Evolutionary conservation across 768 basidiomycete species (phyloP), one percentile per base, ranked within the genome.

Genomic region (Lentinula lateritia): DNA sequence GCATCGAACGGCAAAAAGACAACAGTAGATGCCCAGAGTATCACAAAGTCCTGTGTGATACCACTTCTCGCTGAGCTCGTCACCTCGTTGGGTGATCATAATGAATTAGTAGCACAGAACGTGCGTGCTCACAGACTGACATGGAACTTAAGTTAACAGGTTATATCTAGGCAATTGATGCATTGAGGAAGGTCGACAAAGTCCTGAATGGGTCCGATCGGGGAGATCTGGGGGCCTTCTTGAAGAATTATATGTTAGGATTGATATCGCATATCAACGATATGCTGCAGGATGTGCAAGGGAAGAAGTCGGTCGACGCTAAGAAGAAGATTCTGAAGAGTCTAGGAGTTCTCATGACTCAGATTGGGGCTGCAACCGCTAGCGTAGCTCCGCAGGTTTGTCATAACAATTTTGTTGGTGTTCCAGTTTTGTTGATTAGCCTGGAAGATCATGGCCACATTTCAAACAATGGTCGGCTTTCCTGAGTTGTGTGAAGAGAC

Each of bases 371-470:
- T 6, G 76, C 83, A 0, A 88, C 96, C 66, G 82, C 79, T 48
- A 84, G 83, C 50, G 88, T 93, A 58, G 87, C 93, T 4, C 93
- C 94, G 18, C 96, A 98, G 85, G 96, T 94, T 66, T 60, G 77
- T 71, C 23, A 53, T 20, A 20, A 15, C 6, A 34, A n/a, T 18
- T 56, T 58, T 38, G 16, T 23, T 10, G 28, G 6, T n/a, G 5
- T 3, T 28, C 18, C 59, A 23, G 32, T 23, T 50, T 38, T 38
- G 7, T 10, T 13, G 45, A 32, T 58, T 9, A 38, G 20, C 15
- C 13, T 32, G 12, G 10, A 66, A 99, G 96, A 88, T 98, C 66
- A 94, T 98, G 91, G 94, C 96, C 0, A 94, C 90, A 16, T 82
- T 99, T 42, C 96, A 98, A 74, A 93, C 91, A 6, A 91, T 89